Conservation (phyloP, 805 yeast species). For the Yamadazyma scolyti region DNA sequence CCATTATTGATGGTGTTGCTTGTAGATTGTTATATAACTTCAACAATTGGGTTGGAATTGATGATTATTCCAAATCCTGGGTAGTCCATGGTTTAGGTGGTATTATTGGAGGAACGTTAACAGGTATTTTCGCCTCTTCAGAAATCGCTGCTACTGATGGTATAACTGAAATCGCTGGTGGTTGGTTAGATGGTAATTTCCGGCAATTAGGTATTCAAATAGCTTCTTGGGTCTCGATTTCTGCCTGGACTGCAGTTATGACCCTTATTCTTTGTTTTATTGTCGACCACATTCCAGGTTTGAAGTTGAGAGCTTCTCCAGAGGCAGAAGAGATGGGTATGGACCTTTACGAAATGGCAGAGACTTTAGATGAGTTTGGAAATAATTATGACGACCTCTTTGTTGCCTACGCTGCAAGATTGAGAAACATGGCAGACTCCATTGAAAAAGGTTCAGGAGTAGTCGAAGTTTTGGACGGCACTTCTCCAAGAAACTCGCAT, state of each 20-base stretch:
- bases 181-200: slow-evolving; percentile 46
- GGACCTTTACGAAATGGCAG: slow-evolving; percentile 51
- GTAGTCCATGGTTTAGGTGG: slow-evolving; percentile 50
- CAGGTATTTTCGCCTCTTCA: slow-evolving; percentile 45
- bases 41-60: slow-evolving; percentile 41
- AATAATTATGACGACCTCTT: slow-evolving; percentile 28
- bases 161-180: slow-evolving; percentile 40
- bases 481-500: slow-evolving; percentile 10
- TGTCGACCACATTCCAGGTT: slow-evolving; percentile 51
- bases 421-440: slow-evolving; percentile 15
- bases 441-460: slow-evolving; percentile 11
- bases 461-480: slow-evolving; percentile 17
- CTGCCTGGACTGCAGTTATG: slow-evolving; percentile 43
- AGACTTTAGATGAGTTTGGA: slow-evolving; percentile 36
- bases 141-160: slow-evolving; percentile 43
- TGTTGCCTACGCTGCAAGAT: slow-evolving; percentile 15
- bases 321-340: slow-evolving; percentile 51
- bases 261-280: slow-evolving; percentile 42
- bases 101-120: slow-evolving; percentile 37
- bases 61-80: slow-evolving; percentile 44
- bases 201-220: slow-evolving; percentile 45
- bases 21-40: slow-evolving; percentile 33
- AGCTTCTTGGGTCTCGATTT: slow-evolving; percentile 39
- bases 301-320: slow-evolving; percentile 39
- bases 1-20: slow-evolving; percentile 32